Evolutionary conservation across 257 asterid species (phyloP), one percentile per base, ranked within the genome.

Genomic region (Scutellaria galericulata): DNA sequence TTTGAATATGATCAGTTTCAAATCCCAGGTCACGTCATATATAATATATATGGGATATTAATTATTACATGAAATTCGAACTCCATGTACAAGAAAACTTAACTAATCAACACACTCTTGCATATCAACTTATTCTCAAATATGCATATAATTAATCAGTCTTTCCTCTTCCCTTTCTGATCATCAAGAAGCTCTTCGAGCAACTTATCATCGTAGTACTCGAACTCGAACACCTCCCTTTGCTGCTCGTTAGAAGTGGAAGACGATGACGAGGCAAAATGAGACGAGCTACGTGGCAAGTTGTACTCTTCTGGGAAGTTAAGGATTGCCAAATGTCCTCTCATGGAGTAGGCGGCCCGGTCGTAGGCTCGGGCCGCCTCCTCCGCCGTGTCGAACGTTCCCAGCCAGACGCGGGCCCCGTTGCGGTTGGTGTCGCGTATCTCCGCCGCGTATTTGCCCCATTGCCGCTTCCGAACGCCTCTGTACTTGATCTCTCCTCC

Each of bases 391-490:
- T 51, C 48, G 52, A 77, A 83, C 22, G 87, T 83, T 31, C 87
- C 87, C 9, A 83, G 81, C 87, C 88, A 84, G 31, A 78, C 78
- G 1, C 88, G 74, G 0, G 78, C 80, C 22, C 88, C 88, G 1
- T 66, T 78, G 39, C 71, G 37, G 7, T 68, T 15, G 1, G 86
- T 58, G 75, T 84, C 88, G 0, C 88, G 83, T 75, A 83, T 80
- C 73, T 83, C 88, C 48, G 88, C 85, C 15, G 86, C 82, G 56
- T 72, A 83, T 48, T 81, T 83, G 40, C 88, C 88, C 86, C 82
- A 83, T 42, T 77, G 79, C 62, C 88, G 80, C 83, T 78, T 80
- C 48, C 88, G 62, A 22, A 83, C 88, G 2, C 88, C 88, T 18
- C 88, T 53, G 59, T 81, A 83, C 68, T 81, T 81, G n/a, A 81